Base-by-base conservation (phyloP, 2,329 filamentous ascomycete species). In the Alternaria angustiovoidea region DNA sequence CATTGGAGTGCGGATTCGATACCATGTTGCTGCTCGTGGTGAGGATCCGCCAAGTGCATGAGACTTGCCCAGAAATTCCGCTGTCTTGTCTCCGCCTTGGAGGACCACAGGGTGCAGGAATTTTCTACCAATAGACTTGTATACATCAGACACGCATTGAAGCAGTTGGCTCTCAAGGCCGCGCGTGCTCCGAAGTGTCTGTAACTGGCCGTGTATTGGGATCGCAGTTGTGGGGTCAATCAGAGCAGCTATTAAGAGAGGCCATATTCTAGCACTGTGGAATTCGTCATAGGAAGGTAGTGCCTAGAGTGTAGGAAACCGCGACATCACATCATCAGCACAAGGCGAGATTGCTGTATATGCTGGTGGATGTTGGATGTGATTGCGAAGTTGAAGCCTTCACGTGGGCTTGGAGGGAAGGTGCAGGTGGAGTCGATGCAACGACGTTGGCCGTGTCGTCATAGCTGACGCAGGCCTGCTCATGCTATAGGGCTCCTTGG, bases 81-180 rank as follows among this genome's bases (percentile, higher is more conserved):
- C 55, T 58, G 41, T 54, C 55, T 58, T 58, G 55, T 47, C 49
- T 54, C 49, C 49, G 55, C 32, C 55, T 58, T 58, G 49, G 55
- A 30, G 6, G 9, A 18, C n/a, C 41, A 14, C 41, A 39, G 42
- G 24, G 18, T 24, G 18, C 32, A 47, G 22, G 24, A 20, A 6
- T 36, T 47, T 28, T 39, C 26, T 14, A 39, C 55, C 55, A 54
- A 58, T 58, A 12, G 26, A 30, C 5, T 12, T 20, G 18, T n/a
- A 14, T 3, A 16, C 26, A 30, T 5, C 1, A 24, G 16, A n/a
- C 55, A 58, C 49, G 55, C 55, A 32, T n/a, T 18, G 18, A 30
- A 41, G 11, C 26, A 34, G 55, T 54, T 58, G 55, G 49, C 43
- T 24, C 12, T 47, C 5, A 30, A 41, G 24, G 3, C 24, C 38